Conservation (phyloP, 2,329 filamentous ascomycete species). For the Paraphoma sp. region DNA sequence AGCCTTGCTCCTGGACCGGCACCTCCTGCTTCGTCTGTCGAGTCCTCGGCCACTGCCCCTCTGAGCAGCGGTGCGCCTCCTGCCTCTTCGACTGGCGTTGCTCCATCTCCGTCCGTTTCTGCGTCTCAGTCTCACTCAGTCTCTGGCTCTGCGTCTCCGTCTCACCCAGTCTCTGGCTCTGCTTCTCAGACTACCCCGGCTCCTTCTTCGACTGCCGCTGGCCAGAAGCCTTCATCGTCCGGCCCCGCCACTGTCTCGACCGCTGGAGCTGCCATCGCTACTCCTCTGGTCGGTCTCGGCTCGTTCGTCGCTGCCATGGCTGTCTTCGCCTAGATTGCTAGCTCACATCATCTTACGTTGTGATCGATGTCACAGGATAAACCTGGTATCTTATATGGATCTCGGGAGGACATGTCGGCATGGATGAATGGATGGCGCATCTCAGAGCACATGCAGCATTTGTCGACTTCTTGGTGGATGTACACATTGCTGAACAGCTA, state of each 20-base stretch:
- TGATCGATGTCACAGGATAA: slow-evolving; percentile 11
- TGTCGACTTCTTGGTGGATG: slow-evolving; percentile 14
- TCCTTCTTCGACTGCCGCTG: slow-evolving; percentile 17
- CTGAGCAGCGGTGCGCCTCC: slow-evolving; percentile 8
- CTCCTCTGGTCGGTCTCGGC: slow-evolving; percentile 24
- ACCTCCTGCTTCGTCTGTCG: slow-evolving; percentile 1
- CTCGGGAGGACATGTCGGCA: slow-evolving; percentile 4
- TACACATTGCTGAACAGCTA: slow-evolving; percentile 16
- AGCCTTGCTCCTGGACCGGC: background rate
- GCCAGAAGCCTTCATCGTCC: slow-evolving; percentile 9
- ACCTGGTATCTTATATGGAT: slow-evolving; percentile 6
- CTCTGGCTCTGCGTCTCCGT: slow-evolving; percentile 4
- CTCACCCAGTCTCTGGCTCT: slow-evolving; percentile 1
- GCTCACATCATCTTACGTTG: slow-evolving; percentile 3
- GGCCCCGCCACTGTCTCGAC: slow-evolving; percentile 14
- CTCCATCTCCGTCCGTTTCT: slow-evolving; percentile 7
- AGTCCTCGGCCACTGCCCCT: slow-evolving; percentile 20
- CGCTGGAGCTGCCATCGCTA: slow-evolving; percentile 25
- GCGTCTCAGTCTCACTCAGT: background rate
- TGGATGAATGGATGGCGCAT: slow-evolving; percentile 1
- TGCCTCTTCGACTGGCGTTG: slow-evolving; percentile 4
- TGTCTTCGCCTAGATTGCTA: slow-evolving; percentile 22
- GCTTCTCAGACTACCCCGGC: slow-evolving; percentile 7
- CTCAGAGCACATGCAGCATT: slow-evolving; percentile 14
- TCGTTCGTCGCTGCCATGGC: slow-evolving; percentile 29